Base-by-base conservation (phyloP, 345 rosid genomes). In the Hibiscus mutabilis region DNA sequence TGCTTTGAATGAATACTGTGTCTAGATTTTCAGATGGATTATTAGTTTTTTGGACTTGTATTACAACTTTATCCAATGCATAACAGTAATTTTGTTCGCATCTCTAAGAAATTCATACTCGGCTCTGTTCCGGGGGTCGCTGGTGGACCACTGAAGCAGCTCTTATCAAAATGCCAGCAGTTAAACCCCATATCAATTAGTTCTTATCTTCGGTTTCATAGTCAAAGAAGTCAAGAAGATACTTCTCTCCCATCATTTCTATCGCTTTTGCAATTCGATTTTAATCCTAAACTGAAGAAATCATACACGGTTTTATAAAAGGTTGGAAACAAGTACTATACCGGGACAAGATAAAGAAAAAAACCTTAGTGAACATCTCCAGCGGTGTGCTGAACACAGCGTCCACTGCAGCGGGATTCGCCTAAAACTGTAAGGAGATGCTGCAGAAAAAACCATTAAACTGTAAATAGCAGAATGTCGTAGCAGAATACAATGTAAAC, bases 151-250 rank as follows among this genome's bases (percentile, higher is more conserved):
- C 86, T 5, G 97, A 85, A 59, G 97, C 97, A 62, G 90, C 86
- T 81, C 81, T 84, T 60, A 88, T 89, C 85, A 91, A 72, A 56
- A 89, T 78, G 59, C 84, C 87, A 6, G 97, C 96, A 13, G 97
- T 91, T 75, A 91, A 73, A 68, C 90, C 93, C 91, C 88, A 89
- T 75, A 86, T 88, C 77, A 82, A 25, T 65, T 77, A 86, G 71
- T 63, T 84, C 29, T 84, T 82, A 42, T 81, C 79, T 61, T 60
- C 82, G 15, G 79, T 71, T 78, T 80, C 79, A 62, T 87, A 87
- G 72, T 90, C 88, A 75, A 92, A 92, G 75, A 60, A 84, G 66
- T 90, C 91, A 74, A 92, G 22, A 68, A 86, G 76, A 79, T 80
- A 88, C 81, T 82, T 82, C 56, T 80, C 83, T 6, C 87, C 97